Percentiles rank a stretch among this genome's conserved stretches.
Evolutionary conservation across 306 rosid species (phyloP).

Genomic region (Crataegus laevigata): DNA sequence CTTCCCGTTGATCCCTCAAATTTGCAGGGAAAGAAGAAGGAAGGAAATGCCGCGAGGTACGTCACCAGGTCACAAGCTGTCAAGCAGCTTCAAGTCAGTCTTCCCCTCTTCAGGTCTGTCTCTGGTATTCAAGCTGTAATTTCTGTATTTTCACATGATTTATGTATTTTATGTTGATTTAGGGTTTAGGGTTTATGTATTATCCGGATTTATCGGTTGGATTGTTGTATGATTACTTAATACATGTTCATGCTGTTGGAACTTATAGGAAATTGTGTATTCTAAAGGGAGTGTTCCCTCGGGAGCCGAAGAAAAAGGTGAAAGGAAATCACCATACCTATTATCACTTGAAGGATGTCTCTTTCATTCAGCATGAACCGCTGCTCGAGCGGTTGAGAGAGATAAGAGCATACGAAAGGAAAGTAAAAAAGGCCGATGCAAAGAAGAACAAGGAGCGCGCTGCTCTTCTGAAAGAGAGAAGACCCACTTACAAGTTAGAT

Average conservation of each 20-base stretch:
- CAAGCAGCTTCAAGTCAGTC: conserved; percentile 71
- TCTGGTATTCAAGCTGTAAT: neutral
- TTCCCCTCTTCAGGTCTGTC: conserved; percentile 71
- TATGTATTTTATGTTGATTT: neutral
- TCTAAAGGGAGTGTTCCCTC: conserved; percentile 82
- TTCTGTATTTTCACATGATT: neutral
- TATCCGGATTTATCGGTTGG: neutral
- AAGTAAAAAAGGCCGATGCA: conserved; percentile 77
- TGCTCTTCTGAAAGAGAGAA: conserved; percentile 33
- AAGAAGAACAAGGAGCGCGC: conserved; percentile 78
- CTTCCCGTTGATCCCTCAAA: neutral
- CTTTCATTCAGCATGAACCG: conserved; percentile 90
- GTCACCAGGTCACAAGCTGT: conserved; percentile 82
- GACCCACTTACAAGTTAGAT: conserved; percentile 58
- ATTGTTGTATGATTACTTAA: neutral
- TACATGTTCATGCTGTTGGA: conserved; percentile 8
- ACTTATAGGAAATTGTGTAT: conserved; percentile 71
- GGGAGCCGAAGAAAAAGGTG: conserved; percentile 94
- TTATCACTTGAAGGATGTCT: conserved; percentile 83
- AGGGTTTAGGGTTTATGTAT: neutral
- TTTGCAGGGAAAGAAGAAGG: conserved; percentile 88
- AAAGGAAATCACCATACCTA: conserved; percentile 87
- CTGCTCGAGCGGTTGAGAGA: conserved; percentile 64
- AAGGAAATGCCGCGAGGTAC: conserved; percentile 86
- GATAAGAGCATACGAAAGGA: conserved; percentile 58